Conservation (phyloP, 192 early-diverging fungal species). For the Linnemannia schmuckeri region DNA sequence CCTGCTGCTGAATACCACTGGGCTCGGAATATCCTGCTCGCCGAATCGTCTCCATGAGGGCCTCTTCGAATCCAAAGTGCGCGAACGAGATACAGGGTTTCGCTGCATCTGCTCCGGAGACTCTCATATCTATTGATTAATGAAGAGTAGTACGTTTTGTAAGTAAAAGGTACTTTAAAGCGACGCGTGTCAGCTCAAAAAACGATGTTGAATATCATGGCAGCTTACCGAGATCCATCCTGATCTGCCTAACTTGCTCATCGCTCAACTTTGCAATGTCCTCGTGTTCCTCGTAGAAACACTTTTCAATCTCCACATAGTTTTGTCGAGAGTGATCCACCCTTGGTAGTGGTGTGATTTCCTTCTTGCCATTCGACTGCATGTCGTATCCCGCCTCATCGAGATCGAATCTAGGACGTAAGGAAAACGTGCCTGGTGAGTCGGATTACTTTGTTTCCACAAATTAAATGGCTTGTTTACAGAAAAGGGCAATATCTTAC, state of each 20-base stretch:
- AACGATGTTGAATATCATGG: not conserved
- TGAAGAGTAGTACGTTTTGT: not conserved
- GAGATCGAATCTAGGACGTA: conserved; percentile 16
- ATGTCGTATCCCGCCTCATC: conserved; percentile 33
- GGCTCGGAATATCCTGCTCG: conserved; percentile 78
- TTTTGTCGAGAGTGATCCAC: conserved; percentile 76
- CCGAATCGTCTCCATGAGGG: conserved; percentile 70
- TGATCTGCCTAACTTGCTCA: conserved; percentile 67
- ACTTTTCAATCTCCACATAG: conserved; percentile 80
- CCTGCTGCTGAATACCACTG: conserved; percentile 84
- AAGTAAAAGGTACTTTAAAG: no score
- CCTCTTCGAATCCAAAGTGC: conserved; percentile 86
- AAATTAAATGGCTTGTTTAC: not conserved
- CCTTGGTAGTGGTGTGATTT: conserved; percentile 74
- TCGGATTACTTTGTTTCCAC: not conserved
- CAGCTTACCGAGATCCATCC: conserved; percentile 62
- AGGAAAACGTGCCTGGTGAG: not conserved
- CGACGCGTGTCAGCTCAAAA: not conserved
- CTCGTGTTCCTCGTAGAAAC: conserved; percentile 83
- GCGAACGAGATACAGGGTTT: conserved; percentile 88
- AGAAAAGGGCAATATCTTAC: not conserved
- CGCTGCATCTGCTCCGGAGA: conserved; percentile 72
- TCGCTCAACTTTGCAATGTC: conserved; percentile 76
- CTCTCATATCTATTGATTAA: conserved; percentile 66
- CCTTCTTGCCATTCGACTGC: conserved; percentile 62